Conservation (phyloP, 805 yeast species). For the Schwanniomyces occidentalis region DNA sequence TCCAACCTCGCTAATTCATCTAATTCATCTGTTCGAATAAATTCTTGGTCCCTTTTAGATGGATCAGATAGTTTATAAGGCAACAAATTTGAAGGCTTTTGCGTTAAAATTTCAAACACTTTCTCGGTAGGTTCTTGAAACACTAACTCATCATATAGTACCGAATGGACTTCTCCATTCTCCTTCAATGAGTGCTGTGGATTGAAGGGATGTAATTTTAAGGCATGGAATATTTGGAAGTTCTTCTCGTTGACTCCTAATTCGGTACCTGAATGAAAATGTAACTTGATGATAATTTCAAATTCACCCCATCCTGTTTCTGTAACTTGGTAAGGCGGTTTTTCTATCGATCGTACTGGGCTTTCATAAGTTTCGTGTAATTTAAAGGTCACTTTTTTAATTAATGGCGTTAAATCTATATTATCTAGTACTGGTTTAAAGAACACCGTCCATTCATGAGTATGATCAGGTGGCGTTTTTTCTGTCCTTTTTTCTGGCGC, state of each 20-base stretch:
- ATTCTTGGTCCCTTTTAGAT: conserved; percentile 40
- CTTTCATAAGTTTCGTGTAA: conserved; percentile 92
- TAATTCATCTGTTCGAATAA: conserved; percentile 37
- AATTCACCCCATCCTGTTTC: conserved; percentile 99
- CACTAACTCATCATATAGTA: conserved; percentile 83
- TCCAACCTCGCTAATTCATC: conserved; percentile 45
- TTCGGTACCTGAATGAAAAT: conserved; percentile 77
- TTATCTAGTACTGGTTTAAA: conserved; percentile 70
- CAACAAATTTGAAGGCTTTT: conserved; percentile 60
- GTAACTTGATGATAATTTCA: conserved; percentile 85
- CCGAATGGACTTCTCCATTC: conserved; percentile 45
- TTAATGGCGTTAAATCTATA: conserved; percentile 75
- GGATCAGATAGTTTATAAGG: conserved; percentile 36
- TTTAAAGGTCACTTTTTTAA: conserved; percentile 90
- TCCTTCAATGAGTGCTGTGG: conserved; percentile 37
- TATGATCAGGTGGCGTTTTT: conserved; percentile 74
- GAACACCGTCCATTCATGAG: conserved; percentile 95
- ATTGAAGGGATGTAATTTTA: conserved; percentile 87
- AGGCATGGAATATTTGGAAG: conserved; percentile 80
- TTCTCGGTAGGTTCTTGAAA: conserved; percentile 95
- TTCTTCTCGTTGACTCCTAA: conserved; percentile 72
- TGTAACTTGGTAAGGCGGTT: conserved; percentile 91
- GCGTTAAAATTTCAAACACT: conserved; percentile 75
- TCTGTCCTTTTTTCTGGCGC: conserved; percentile 39
- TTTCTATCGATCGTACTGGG: conserved; percentile 80